These are phyloP conservation scores for Acer yangbiense DNA, from an alignment of 345 rosid species.

Conservation along the genomic window DNA sequence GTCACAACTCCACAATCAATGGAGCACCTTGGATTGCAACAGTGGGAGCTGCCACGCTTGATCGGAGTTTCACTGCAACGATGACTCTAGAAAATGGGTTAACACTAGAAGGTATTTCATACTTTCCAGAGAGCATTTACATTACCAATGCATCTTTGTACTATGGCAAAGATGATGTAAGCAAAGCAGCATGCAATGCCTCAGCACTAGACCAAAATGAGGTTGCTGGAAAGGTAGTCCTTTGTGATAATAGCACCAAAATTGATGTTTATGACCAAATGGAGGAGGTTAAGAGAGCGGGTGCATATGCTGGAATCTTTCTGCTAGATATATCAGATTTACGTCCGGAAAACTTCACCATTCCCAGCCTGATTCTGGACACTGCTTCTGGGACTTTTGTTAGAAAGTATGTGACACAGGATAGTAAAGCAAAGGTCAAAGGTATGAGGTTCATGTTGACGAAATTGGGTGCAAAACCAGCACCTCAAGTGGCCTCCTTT, in stretches of 20 bases:
- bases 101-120: constrained; percentile 32
- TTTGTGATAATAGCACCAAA: constrained; percentile 23
- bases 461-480: constrained; percentile 31
- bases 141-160: constrained; percentile 28
- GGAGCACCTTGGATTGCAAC: constrained; percentile 54
- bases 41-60: constrained; percentile 46
- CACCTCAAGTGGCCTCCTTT: constrained; percentile 60
- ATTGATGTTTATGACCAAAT: constrained; percentile 10
- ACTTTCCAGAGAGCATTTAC: constrained; percentile 30
- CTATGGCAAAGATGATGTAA: constrained; percentile 19
- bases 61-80: constrained; percentile 34
- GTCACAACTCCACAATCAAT: constrained; percentile 17
- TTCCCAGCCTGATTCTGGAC: constrained; percentile 29
- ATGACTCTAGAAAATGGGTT: constrained; percentile 29
- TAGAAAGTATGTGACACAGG: constrained; percentile 7
- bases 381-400: constrained; percentile 14
- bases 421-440: constrained; percentile 26
- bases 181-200: constrained; percentile 21
- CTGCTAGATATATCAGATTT: constrained; percentile 16
- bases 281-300: constrained; percentile 24
- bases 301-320: constrained; percentile 40
- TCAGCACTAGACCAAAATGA: constrained; percentile 29
- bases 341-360: constrained; percentile 11
- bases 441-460: constrained; percentile 29
- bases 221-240: constrained; percentile 36